Base-by-base conservation (phyloP, 257 asterid species). In the Solanum clarkiae region DNA sequence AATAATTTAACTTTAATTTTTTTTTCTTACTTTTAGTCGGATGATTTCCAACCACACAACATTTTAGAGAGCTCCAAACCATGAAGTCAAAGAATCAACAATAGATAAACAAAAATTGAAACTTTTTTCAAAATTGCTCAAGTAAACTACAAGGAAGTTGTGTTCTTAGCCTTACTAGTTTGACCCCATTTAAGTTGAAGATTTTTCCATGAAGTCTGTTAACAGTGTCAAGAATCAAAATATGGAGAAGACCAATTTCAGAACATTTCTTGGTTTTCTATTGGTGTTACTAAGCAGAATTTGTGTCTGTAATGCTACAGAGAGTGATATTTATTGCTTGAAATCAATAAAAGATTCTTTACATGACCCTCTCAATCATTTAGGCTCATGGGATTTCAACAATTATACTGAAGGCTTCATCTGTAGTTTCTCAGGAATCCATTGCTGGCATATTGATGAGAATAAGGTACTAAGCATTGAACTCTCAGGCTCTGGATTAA, bases 401-500 rank as follows among this genome's bases (percentile, higher is more conserved):
- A 8, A 68, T 68, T 0, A 14, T 16, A 68, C 75, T 6, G 14
- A 32, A 68, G 75, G 42, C 2, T 22, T 62, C 69, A 22, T 62
- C 16, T 62, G 69, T 11, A 13, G 0, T 4, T 22, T 60, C 24
- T 0, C 5, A 62, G 36, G 36, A 62, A 10, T 62, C 10, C 0
- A 0, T 5, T 65, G 77, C 4, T 68, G 77, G 77, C 22, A 68
- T 4, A 0, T 1, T 36, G 51, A 4, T 16, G 77, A 68, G 51
- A 36, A 0, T 16, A 36, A 17, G 77, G 8, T 68, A 68, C 1
- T 68, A 24, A 36, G 6, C 15, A 0, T 68, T 14, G 0, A 0
- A 8, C 24, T 68, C 8, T 4, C 51, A 68, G 4, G 0, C 49
- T 15, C 0, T 8, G 77, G 77, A 16, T 68, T 68, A 17, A n/a